Base-by-base conservation (phyloP, 768 basidiomycete species). In the Sarcodon aspratus region DNA sequence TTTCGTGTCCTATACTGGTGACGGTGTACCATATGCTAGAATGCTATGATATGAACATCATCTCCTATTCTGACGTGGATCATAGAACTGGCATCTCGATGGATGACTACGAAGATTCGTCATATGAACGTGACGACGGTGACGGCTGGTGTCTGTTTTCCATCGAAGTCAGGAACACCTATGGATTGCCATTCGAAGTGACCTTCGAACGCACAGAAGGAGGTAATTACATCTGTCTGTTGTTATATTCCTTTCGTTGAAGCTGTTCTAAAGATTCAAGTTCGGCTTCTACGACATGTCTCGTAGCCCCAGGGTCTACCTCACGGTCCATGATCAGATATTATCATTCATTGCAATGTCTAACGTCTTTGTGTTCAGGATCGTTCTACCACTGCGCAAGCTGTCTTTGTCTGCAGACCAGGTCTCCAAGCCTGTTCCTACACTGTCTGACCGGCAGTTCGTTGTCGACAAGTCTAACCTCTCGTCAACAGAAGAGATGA, bases 1-100 rank as follows among this genome's bases (percentile, higher is more conserved):
- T 97, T 47, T 78, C 83, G 32, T 91, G 91, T 59, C 92, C 94
- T 5, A 74, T 98, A 53, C 74, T 86, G 57, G 86, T 96, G 50
- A 95, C 94, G 3, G 96, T 98, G 10, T 96, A 97, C 61, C 88
- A 89, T 55, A 94, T 94, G 73, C 78, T 98, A 31, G 89, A 95
- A 62, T 89, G 88, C 57, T 75, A 82, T 53, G 72, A 74, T 36
- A 84, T 97, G 80, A 83, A 89, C 54, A 70, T 96, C 52, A 65
- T 91, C 34, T 80, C 86, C 11, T 79, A 88, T 53, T 70, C 74
- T 10, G 58, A 57, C 46, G 57, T 58, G 42, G 55, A 55, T 34
- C 55, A 51, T 50, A 8, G 40, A 42, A 27, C 27, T 4, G 40
- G 40, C 17, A 27, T 42, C 17, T 15, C 17, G 9, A 15, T 1